Evolutionary conservation across 2,329 filamentous ascomycete genomes (phyloP).

Genomic region (Penicillium rolfsii): DNA sequence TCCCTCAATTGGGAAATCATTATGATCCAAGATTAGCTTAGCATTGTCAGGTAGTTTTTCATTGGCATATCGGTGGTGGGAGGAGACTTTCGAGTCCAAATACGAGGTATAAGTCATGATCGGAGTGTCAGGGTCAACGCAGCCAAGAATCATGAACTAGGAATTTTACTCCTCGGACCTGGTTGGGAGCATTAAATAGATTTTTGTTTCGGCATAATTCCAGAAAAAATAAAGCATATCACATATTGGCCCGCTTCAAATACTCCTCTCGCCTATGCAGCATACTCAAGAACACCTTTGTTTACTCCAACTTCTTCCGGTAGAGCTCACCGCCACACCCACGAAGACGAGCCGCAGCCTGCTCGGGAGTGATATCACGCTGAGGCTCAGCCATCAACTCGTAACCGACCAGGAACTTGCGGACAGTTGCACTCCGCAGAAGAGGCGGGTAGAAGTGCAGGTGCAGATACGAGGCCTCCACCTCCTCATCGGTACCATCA

Average conservation of each 20-base stretch:
- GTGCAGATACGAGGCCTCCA: conserved; percentile 87
- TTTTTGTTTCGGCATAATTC: neutral
- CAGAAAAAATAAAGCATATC: neutral
- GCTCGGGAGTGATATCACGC: conserved; percentile 95
- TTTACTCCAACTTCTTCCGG: conserved; percentile 61
- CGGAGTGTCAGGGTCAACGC: neutral
- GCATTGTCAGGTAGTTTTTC: too few relatives aligned
- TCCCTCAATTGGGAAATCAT: neutral
- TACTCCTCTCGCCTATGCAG: neutral
- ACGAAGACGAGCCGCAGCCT: conserved; percentile 78
- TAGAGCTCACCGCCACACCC: conserved; percentile 82
- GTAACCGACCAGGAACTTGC: conserved; percentile 93
- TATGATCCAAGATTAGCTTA: too few relatives aligned
- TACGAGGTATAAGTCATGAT: conserved; percentile 7
- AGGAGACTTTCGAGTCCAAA: neutral
- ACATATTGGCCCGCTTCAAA: neutral
- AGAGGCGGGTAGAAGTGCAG: conserved; percentile 98
- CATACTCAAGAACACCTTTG: neutral
- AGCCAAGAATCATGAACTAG: neutral
- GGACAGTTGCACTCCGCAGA: conserved; percentile 86
- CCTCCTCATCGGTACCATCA: conserved; percentile 76
- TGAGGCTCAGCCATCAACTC: conserved; percentile 98
- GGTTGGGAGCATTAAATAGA: neutral
- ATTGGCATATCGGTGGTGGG: neutral
- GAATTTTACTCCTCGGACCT: neutral